Percentiles rank a stretch among this genome's conserved stretches.
Evolutionary conservation across 1,139 yeast species (phyloP).

Genomic region (Sugiyamaella castrensis): DNA sequence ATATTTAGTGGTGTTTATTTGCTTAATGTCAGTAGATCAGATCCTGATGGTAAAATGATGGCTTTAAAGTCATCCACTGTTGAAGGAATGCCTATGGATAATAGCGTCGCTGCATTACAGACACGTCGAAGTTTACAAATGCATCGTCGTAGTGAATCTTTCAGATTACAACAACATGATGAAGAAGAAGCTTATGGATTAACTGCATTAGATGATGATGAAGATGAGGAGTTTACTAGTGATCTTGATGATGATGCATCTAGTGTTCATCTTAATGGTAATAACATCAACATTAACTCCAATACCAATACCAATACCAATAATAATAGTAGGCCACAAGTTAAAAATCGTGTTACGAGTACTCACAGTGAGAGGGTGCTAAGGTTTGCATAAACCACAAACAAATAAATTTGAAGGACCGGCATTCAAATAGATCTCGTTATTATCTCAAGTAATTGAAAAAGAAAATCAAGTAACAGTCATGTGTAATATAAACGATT

Average conservation of each 20-base stretch:
- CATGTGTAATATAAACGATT: not conserved
- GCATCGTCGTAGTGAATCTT: conserved; percentile 38
- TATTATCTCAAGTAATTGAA: no score
- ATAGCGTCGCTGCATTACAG: conserved; percentile 82
- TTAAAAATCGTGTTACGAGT: conserved; percentile 3
- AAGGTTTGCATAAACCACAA: conserved; percentile 2
- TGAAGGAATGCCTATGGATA: conserved; percentile 79
- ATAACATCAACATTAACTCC: not conserved
- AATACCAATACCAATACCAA: not conserved
- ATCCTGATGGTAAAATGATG: conserved; percentile 47
- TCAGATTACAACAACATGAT: conserved; percentile 32
- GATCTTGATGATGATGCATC: conserved; percentile 24
- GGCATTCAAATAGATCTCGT: no score
- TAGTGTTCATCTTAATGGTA: conserved; percentile 6
- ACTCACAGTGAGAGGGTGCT: conserved; percentile 2
- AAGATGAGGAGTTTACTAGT: conserved; percentile 16
- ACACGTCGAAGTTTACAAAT: conserved; percentile 50
- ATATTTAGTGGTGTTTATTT: conserved; percentile 86
- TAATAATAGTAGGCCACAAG: not conserved
- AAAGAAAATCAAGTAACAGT: not conserved
- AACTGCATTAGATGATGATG: conserved; percentile 34
- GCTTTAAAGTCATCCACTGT: conserved; percentile 50
- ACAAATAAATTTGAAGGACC: not conserved
- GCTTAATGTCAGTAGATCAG: conserved; percentile 73
- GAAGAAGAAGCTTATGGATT: conserved; percentile 40